A percentile compares a stretch with the other conserved stretches of the same genome.
These are phyloP conservation scores for Linnemannia schmuckeri DNA, from an alignment of 192 early-diverging fungal species.

Conservation along the genomic window DNA sequence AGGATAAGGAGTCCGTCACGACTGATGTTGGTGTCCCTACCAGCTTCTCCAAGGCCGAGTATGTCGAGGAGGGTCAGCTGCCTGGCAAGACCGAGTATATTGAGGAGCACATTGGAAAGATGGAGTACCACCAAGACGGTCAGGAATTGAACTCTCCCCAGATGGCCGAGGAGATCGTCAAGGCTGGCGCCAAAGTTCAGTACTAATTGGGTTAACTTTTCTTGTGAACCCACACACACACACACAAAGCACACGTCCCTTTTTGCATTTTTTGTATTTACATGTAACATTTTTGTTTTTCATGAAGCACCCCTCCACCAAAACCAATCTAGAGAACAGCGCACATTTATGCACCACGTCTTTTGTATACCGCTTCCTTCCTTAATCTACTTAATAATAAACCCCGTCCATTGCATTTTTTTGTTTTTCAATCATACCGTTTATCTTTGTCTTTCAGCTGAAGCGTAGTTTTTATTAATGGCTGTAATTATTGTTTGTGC, in stretches of 20 bases:
- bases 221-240: neutral
- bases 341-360: neutral
- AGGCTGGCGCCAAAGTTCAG: constrained; percentile 7
- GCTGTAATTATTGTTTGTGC: too few relatives aligned
- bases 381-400: neutral
- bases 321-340: too few relatives aligned
- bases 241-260: too few relatives aligned
- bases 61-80: neutral
- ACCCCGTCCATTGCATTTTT: too few relatives aligned
- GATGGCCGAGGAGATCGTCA: neutral
- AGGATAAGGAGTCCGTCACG: constrained; percentile 1
- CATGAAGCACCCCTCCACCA: neutral
- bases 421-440: too few relatives aligned
- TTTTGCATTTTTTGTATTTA: too few relatives aligned
- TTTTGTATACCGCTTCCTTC: constrained; percentile 9
- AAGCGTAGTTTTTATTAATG: too few relatives aligned
- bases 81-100: neutral
- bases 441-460: too few relatives aligned
- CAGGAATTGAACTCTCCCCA: neutral
- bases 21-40: neutral
- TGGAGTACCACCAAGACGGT: neutral
- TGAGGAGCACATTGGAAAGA: neutral
- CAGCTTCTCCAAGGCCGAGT: neutral
- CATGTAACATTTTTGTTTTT: neutral
- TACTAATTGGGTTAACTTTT: neutral